phyloP scores from a whole-genome alignment of 2,329 filamentous ascomycete species.

The Curvularia spicifera region DNA sequence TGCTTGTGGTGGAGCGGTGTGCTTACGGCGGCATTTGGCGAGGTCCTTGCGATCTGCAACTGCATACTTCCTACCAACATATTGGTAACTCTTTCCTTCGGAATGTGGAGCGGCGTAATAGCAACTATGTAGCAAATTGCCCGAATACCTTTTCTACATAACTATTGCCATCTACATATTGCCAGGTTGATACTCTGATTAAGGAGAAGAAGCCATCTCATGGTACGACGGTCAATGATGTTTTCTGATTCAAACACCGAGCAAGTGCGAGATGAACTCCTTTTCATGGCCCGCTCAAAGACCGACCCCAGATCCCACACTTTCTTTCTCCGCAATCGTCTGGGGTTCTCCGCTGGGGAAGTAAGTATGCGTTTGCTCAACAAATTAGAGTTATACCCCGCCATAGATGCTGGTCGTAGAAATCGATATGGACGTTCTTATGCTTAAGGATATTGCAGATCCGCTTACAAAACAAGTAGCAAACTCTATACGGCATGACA shows the following conservation, averaged over 20 bases:
- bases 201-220: conserved; percentile 13
- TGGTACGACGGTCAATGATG: not conserved
- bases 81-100: not conserved
- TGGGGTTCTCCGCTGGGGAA: not conserved
- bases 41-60: not conserved
- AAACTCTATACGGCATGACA: not conserved
- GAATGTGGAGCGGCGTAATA: not conserved
- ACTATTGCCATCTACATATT: not conserved
- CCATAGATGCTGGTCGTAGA: not conserved
- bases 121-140: not conserved
- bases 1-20: not conserved
- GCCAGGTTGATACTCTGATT: not conserved
- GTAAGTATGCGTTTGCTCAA: not conserved
- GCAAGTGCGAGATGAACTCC: not conserved
- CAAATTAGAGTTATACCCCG: not conserved
- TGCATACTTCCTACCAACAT: not conserved
- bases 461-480: not conserved
- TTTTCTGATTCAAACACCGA: not conserved
- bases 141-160: not conserved
- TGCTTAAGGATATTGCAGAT: not conserved
- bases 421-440: not conserved
- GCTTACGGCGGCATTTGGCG: not conserved
- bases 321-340: conserved; percentile 9
- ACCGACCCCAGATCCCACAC: conserved; percentile 28
- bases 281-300: conserved; percentile 18